A percentile compares a stretch with the other conserved stretches of the same genome.
phyloP scores from a whole-genome alignment of 1,284 basidiomycete species.

The Termitomyces sp. region DNA sequence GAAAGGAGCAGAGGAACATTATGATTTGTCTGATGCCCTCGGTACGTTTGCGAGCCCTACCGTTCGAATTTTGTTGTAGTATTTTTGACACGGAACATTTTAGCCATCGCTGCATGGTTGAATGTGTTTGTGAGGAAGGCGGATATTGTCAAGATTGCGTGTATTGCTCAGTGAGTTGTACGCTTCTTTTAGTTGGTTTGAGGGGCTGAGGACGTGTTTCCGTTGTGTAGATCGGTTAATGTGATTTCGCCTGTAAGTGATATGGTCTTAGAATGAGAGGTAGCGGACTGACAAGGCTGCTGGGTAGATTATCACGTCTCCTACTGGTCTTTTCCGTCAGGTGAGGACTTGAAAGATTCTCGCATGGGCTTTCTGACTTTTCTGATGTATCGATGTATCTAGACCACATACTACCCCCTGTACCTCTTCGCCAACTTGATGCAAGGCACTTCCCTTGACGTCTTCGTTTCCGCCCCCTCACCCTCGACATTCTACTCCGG shows the following conservation, averaged over 20 bases:
- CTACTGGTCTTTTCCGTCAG: slow-evolving; percentile 41
- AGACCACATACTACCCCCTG: slow-evolving; percentile 51
- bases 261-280: not conserved
- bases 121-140: slow-evolving; percentile 61
- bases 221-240: slow-evolving; percentile 35
- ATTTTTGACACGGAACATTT: not conserved
- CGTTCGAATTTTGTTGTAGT: no score
- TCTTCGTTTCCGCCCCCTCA: slow-evolving; percentile 34
- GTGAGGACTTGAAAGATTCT: slow-evolving; percentile 9
- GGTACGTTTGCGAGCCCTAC: slow-evolving; percentile 26
- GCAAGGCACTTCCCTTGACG: slow-evolving; percentile 41
- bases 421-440: slow-evolving; percentile 51
- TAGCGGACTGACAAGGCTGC: no score
- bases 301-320: slow-evolving; percentile 36
- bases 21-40: slow-evolving; percentile 59
- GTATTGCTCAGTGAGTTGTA: slow-evolving; percentile 49
- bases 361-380: not conserved
- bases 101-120: slow-evolving; percentile 51
- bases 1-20: slow-evolving; percentile 56
- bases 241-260: slow-evolving; percentile 44
- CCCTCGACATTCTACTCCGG: slow-evolving; percentile 31
- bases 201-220: not conserved
- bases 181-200: not conserved
- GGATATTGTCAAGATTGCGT: slow-evolving; percentile 57
- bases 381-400: not conserved